A percentile compares a stretch with the other conserved stretches of the same genome.
Conservation (phyloP, 2,329 filamentous ascomycete species). For the Periconia macrospinosa region DNA sequence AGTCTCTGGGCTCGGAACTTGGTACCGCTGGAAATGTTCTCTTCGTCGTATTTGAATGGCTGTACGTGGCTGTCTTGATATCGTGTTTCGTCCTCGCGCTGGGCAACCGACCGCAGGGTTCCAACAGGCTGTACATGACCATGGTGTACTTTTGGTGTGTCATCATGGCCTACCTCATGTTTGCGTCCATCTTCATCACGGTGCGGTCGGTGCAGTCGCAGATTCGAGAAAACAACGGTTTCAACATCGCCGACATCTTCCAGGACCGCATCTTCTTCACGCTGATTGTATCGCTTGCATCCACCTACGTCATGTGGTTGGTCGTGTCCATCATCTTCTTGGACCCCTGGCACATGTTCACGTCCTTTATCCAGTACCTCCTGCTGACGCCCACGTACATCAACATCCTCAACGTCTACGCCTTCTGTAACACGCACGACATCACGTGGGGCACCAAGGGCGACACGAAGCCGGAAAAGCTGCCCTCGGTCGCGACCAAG, state of each 20-base stretch:
- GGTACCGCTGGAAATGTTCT: conserved; percentile 78
- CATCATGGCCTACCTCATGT: conserved; percentile 91
- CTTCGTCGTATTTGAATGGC: conserved; percentile 91
- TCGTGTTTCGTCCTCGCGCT: conserved; percentile 94
- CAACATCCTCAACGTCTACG: conserved; percentile 98
- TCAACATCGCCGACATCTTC: conserved; percentile 74
- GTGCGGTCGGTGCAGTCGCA: conserved; percentile 80
- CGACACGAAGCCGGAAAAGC: conserved; percentile 90
- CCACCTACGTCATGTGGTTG: conserved; percentile 92
- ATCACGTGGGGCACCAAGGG: conserved; percentile 98
- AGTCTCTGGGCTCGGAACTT: conserved; percentile 77
- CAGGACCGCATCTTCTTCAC: conserved; percentile 89
- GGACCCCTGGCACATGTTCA: conserved; percentile 99
- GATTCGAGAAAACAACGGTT: conserved; percentile 61
- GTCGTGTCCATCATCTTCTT: conserved; percentile 91
- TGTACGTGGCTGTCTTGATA: conserved; percentile 88
- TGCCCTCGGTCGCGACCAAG: conserved; percentile 86
- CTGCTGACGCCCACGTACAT: conserved; percentile 94
- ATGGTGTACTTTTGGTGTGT: conserved; percentile 99
- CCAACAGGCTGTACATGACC: conserved; percentile 88
- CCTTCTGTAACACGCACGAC: conserved; percentile 97
- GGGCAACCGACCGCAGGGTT: conserved; percentile 92
- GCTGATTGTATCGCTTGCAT: conserved; percentile 86
- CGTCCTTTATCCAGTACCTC: conserved; percentile 90
- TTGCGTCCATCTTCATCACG: conserved; percentile 92